phyloP scores from a whole-genome alignment of 225 moss, liverwort and hornwort genomes.

The Asterella californica region DNA sequence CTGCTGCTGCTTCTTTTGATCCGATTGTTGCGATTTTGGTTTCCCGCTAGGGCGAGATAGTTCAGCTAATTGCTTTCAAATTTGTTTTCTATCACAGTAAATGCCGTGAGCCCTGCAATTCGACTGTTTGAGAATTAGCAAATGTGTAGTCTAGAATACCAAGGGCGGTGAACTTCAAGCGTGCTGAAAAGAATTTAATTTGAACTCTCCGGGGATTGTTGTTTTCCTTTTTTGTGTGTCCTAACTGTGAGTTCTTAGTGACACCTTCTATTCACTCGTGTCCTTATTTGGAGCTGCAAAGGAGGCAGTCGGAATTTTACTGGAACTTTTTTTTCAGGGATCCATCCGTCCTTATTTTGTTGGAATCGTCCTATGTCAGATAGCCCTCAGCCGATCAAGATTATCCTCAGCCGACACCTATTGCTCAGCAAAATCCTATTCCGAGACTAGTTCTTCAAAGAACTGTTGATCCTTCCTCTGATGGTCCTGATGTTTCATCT shows the following conservation, averaged over 20 bases:
- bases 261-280: background rate
- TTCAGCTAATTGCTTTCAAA: background rate
- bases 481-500: background rate
- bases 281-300: background rate
- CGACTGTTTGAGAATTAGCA: background rate
- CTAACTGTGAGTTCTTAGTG: background rate
- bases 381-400: conserved; percentile 17
- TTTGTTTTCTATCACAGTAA: background rate
- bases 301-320: background rate
- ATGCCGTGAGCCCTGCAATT: background rate
- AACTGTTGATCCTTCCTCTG: background rate
- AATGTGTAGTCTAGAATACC: background rate
- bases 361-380: conserved; percentile 15
- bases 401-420: background rate
- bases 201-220: background rate
- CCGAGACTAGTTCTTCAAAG: conserved; percentile 8
- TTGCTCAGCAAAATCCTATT: background rate
- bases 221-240: background rate
- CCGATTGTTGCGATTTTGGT: background rate
- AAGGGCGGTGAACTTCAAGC: background rate
- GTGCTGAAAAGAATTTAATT: background rate
- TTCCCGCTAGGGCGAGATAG: background rate
- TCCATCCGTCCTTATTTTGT: conserved; percentile 7
- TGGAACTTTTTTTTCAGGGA: background rate
- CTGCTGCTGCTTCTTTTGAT: conserved; percentile 8